Conservation (phyloP, 2,329 filamentous ascomycete species). For the Aschersonia sp. region DNA sequence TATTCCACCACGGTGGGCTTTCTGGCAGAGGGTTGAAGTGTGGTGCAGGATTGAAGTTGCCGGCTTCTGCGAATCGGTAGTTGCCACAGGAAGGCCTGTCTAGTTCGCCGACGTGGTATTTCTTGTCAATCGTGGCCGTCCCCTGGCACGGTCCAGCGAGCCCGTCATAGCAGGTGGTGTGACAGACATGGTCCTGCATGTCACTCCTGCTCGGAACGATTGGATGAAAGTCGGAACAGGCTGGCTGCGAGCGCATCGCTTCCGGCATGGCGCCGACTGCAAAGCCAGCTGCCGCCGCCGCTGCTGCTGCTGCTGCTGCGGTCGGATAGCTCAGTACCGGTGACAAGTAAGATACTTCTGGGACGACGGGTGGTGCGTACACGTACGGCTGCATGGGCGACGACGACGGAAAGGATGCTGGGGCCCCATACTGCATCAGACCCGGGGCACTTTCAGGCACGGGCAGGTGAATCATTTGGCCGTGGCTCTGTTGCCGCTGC, state of each 20-base stretch:
- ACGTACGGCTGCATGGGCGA: neutral
- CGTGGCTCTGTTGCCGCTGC: conserved; percentile 10
- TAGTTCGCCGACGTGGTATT: neutral
- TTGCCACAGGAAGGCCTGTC: neutral
- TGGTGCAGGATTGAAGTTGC: neutral
- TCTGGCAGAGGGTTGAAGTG: neutral
- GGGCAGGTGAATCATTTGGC: conserved; percentile 2
- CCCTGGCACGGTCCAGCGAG: neutral
- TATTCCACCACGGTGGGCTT: conserved; percentile 1
- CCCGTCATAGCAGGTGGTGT: neutral
- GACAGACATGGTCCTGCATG: neutral
- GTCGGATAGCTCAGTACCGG: neutral
- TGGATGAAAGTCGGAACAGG: neutral
- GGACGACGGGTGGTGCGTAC: neutral
- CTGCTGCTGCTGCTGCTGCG: too few relatives aligned
- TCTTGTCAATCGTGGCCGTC: neutral
- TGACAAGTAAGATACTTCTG: neutral
- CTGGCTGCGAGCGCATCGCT: neutral
- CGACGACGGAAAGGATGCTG: neutral
- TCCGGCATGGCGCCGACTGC: neutral
- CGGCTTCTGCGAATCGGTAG: neutral
- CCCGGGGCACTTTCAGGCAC: too few relatives aligned
- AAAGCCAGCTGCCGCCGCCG: neutral
- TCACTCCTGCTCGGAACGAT: neutral
- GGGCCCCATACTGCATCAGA: too few relatives aligned